These are phyloP conservation scores for Blastocystis hominis DNA, from an alignment of 352 stramenopile genomes.

Conservation along the genomic window DNA sequence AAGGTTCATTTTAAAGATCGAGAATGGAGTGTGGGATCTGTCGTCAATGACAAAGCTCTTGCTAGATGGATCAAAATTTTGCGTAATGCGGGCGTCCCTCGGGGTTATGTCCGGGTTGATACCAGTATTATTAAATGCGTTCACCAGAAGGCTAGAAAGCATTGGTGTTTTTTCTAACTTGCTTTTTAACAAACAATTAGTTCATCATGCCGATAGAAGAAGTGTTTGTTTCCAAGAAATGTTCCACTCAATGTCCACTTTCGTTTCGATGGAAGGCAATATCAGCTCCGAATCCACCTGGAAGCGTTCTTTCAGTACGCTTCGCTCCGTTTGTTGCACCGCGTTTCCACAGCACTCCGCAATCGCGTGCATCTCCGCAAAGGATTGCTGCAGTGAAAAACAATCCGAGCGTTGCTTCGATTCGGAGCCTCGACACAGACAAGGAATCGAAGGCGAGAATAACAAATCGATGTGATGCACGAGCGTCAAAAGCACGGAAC, in stretches of 20 bases:
- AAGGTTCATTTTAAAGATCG: not conserved
- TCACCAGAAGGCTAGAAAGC: not conserved
- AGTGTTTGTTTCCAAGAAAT: not conserved
- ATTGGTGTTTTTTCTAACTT: constrained; percentile 5
- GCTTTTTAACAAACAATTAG: not conserved
- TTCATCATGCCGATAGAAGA: not conserved
- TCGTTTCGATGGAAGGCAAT: not conserved
- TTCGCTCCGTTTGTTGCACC: no score
- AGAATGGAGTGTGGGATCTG: not conserved
- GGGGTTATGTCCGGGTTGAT: not conserved
- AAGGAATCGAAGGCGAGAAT: not conserved
- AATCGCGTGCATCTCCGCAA: not conserved
- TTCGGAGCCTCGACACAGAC: not conserved
- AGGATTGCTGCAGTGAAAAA: not conserved
- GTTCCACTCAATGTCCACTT: not conserved
- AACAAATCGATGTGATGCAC: not conserved
- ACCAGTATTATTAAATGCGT: not conserved
- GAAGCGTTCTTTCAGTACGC: no score
- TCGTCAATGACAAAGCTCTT: not conserved
- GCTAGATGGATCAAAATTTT: not conserved
- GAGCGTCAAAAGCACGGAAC: not conserved
- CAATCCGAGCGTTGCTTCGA: not conserved
- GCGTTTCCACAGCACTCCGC: not conserved
- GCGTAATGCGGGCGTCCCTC: not conserved
- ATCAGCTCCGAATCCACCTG: no score